Conservation (phyloP, 768 basidiomycete species). For the Lanmaoa pseudosensibilis region DNA sequence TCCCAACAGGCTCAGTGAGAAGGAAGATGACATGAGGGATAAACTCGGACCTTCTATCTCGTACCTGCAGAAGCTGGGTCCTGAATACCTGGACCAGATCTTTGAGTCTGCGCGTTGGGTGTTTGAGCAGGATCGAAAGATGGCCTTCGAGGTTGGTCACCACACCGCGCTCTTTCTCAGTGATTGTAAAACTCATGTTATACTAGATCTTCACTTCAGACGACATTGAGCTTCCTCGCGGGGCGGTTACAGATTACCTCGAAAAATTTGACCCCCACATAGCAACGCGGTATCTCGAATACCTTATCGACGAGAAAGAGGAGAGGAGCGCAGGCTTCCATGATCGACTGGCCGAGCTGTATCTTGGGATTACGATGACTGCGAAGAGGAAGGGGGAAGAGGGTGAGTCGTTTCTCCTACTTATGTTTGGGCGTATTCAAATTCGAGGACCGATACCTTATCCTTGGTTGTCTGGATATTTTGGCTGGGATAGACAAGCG, state of each 20-base stretch:
- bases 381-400: conserved; percentile 61
- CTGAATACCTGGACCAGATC: conserved; percentile 77
- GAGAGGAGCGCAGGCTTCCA: conserved; percentile 74
- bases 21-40: conserved; percentile 74
- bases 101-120: conserved; percentile 85
- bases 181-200: neutral
- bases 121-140: conserved; percentile 67
- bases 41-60: conserved; percentile 80
- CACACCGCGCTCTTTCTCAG: neutral
- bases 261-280: conserved; percentile 67
- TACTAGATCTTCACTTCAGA: conserved; percentile 91
- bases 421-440: neutral
- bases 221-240: conserved; percentile 85
- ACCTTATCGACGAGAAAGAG: conserved; percentile 70
- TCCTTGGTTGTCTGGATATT: neutral
- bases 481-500: conserved; percentile 40
- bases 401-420: conserved; percentile 39
- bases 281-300: conserved; percentile 82
- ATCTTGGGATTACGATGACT: conserved; percentile 64
- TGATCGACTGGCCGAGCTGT: conserved; percentile 86
- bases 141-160: conserved; percentile 70
- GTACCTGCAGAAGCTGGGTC: conserved; percentile 89
- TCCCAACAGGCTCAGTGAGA: conserved; percentile 66
- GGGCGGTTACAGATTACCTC: conserved; percentile 74
- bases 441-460: neutral